A percentile compares a stretch with the other conserved stretches of the same genome.
Conservation (phyloP, 805 yeast genomes). For the Starmerella floris region DNA sequence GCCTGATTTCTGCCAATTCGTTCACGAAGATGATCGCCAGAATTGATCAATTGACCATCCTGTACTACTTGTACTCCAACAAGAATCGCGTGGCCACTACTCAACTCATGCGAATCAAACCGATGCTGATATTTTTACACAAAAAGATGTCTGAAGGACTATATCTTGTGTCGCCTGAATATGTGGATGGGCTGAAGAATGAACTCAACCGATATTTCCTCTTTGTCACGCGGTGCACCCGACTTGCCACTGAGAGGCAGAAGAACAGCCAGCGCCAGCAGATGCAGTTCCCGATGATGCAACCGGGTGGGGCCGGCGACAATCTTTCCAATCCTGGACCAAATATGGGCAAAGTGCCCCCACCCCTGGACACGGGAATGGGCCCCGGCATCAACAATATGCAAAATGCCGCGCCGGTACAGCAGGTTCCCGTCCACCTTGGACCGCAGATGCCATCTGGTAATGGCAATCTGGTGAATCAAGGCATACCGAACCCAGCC, state of each 20-base stretch:
- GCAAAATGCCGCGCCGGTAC: not conserved
- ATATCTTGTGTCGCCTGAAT: slow-evolving; percentile 59
- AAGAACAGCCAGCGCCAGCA: not conserved
- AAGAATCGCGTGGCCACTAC: slow-evolving; percentile 63
- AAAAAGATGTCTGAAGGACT: slow-evolving; percentile 53
- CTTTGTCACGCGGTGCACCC: slow-evolving; percentile 44
- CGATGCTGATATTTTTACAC: slow-evolving; percentile 62
- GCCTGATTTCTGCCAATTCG: slow-evolving; percentile 34
- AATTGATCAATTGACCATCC: slow-evolving; percentile 65
- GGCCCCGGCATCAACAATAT: not conserved
- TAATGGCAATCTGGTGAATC: not conserved
- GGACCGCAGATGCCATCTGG: not conserved
- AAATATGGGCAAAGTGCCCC: not conserved
- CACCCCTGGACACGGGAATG: not conserved
- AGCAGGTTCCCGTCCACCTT: not conserved
- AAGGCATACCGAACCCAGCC: too few relatives aligned
- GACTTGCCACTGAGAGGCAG: slow-evolving; percentile 10
- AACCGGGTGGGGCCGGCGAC: not conserved
- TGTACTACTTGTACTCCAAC: slow-evolving; percentile 55
- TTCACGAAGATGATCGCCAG: slow-evolving; percentile 42
- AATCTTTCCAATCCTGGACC: too few relatives aligned
- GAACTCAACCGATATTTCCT: slow-evolving; percentile 66
- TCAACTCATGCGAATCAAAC: slow-evolving; percentile 62
- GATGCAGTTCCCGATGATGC: not conserved
- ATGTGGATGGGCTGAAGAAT: slow-evolving; percentile 52